Base-by-base conservation (phyloP, 305 asterid genomes). In the Striga hermonthica region DNA sequence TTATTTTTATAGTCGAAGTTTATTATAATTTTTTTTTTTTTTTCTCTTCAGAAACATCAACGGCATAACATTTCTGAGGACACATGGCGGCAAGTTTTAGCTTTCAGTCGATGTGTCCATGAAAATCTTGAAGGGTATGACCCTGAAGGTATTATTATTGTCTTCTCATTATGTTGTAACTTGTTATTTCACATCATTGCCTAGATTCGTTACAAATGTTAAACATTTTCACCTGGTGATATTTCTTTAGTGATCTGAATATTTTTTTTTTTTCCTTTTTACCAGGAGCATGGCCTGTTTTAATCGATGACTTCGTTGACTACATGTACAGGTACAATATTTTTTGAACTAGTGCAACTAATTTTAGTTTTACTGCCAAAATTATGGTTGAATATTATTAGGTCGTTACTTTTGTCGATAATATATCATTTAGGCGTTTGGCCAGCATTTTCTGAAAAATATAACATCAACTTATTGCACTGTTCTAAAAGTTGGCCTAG, bases 281-380 rank as follows among this genome's bases (percentile, higher is more conserved):
- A 64, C 65, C 89, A 93, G 99, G 99, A 82, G 96, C 99, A 9
- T 93, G 99, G 97, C 99, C 99, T 14, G 79, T 90, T 70, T 78
- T 94, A 66, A 84, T 94, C 67, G 99, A 94, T 77, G 99, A 90
- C 55, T 94, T 94, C 57, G 96, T 86, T 16, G 96, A 94, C 77
- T 83, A 88, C 85, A 82, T 90, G 97, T 94, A 94, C 81, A 88
- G 99, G 99, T 94, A 75, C 34, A 14, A 54, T 54, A 56, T 57
- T 59, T 69, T 10, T 22, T 22, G 2, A 22, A 22, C 31, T 22
- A 22, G 31, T 22, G 31, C 31, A 22, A 22, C 31, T 22, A 0
- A 22, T 22, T 22, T 22, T 22, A 22, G 31, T 22, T 22, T 22
- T 22, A 22, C 1, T 22, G 31, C 31, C 31, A 22, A 22, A 22